phyloP scores from a whole-genome alignment of 140 eudicot genomes.

The Flaveria floridana region DNA sequence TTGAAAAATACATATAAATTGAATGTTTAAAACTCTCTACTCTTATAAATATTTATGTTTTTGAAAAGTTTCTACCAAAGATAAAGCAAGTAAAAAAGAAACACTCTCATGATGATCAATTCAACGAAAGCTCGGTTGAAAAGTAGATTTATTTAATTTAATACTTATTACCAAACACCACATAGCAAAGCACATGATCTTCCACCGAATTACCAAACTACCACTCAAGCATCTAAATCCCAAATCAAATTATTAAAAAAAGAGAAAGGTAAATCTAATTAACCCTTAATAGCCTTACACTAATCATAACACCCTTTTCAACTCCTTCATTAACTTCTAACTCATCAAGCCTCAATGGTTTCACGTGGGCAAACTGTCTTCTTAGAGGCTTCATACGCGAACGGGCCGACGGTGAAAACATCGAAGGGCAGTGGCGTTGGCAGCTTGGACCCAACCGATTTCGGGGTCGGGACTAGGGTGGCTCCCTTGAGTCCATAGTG shows the following conservation, averaged over 20 bases:
- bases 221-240: conserved; percentile 25
- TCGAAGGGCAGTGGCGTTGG: conserved; percentile 27
- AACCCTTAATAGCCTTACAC: conserved; percentile 21
- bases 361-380: conserved; percentile 44
- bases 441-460: conserved; percentile 26
- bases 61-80: too few species aligned
- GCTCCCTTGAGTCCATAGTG: conserved; percentile 75
- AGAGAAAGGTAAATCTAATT: neutral
- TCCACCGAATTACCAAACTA: conserved; percentile 20
- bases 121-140: conserved; percentile 10
- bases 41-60: neutral
- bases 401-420: conserved; percentile 73
- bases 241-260: conserved; percentile 10
- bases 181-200: conserved; percentile 14
- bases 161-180: conserved; percentile 27
- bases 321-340: conserved; percentile 12
- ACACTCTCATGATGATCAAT: neutral
- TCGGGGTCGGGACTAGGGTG: conserved; percentile 34
- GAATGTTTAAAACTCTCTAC: neutral
- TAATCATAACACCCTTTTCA: conserved; percentile 24
- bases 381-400: conserved; percentile 69
- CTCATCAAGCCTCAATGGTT: conserved; percentile 15
- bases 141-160: conserved; percentile 26
- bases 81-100: neutral
- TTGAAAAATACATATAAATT: neutral